Evolutionary conservation across 2,329 filamentous ascomycete species (phyloP).

Genomic region (Phaeosphaeriaceae sp.): DNA sequence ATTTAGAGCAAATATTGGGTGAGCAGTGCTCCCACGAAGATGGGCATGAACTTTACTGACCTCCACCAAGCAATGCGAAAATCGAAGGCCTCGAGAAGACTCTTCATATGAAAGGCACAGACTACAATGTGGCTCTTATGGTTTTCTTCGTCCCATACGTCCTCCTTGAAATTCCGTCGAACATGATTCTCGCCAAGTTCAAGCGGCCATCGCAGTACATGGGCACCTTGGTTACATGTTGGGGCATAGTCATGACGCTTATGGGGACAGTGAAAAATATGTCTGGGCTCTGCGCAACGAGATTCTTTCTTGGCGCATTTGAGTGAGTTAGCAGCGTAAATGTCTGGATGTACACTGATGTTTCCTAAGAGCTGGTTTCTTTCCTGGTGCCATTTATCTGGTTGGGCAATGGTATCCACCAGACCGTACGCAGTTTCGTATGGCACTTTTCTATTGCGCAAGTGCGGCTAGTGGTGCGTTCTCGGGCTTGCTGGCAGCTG

Average conservation of each 20-base stretch:
- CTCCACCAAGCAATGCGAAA: conserved; percentile 49
- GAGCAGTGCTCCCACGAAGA: not conserved
- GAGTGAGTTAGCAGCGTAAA: conserved; percentile 7
- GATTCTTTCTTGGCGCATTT: conserved; percentile 31
- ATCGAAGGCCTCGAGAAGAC: conserved; percentile 38
- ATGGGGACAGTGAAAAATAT: conserved; percentile 32
- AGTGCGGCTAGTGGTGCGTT: conserved; percentile 49
- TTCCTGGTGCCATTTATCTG: conserved; percentile 44
- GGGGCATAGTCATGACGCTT: conserved; percentile 35
- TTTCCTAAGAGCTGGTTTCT: conserved; percentile 28
- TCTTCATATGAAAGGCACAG: conserved; percentile 53
- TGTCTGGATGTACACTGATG: not conserved
- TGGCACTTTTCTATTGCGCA: conserved; percentile 48
- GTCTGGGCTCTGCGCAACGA: conserved; percentile 21
- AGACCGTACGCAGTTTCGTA: conserved; percentile 41
- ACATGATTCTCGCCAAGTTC: conserved; percentile 49
- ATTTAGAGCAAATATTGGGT: conserved; percentile 42
- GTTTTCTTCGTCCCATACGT: conserved; percentile 63
- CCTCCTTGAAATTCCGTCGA: conserved; percentile 48
- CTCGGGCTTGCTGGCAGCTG: conserved; percentile 51
- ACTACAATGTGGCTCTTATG: conserved; percentile 67
- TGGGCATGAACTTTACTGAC: not conserved
- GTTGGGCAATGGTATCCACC: conserved; percentile 46
- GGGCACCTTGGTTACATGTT: conserved; percentile 31
- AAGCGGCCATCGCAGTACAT: conserved; percentile 36